A percentile compares a stretch with the other conserved stretches of the same genome.
Evolutionary conservation across 73 alveolate genomes (phyloP).

Genomic region (Tetrahymena elliotti): DNA sequence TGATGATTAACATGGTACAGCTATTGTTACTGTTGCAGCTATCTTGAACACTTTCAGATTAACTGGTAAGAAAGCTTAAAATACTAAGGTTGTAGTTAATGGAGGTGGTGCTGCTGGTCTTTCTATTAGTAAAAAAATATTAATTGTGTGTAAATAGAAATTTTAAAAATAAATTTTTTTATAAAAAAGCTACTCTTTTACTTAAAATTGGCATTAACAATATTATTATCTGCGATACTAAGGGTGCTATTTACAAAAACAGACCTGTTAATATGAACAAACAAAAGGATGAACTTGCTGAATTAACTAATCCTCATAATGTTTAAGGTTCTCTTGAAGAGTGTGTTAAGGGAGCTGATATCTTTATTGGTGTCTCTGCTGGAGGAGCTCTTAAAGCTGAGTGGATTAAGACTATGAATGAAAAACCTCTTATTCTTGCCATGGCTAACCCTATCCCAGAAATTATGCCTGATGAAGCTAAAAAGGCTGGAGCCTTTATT

Average conservation of each 20-base stretch:
- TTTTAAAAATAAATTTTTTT: too few relatives aligned
- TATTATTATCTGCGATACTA: slow-evolving; percentile 67
- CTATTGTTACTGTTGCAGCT: slow-evolving; percentile 71
- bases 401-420: slow-evolving; percentile 53
- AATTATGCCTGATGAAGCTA: slow-evolving; percentile 76
- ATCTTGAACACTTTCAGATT: slow-evolving; percentile 60
- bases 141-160: too few relatives aligned
- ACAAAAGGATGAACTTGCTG: slow-evolving; percentile 65
- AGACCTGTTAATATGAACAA: slow-evolving; percentile 76
- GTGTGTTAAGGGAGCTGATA: slow-evolving; percentile 71
- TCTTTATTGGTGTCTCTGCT: slow-evolving; percentile 72
- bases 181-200: slow-evolving; percentile 33
- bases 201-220: slow-evolving; percentile 62
- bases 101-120: slow-evolving; percentile 96
- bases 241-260: slow-evolving; percentile 77
- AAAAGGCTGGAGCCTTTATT: slow-evolving; percentile 58
- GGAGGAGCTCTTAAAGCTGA: slow-evolving; percentile 59
- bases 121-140: slow-evolving; percentile 39
- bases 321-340: slow-evolving; percentile 56
- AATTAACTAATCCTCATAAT: slow-evolving; percentile 36
- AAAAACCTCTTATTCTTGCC: slow-evolving; percentile 74
- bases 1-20: slow-evolving; percentile 87
- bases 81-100: slow-evolving; percentile 62
- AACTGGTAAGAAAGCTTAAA: slow-evolving; percentile 45
- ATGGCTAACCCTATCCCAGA: slow-evolving; percentile 87